Evolutionary conservation across 2,329 filamentous ascomycete genomes (phyloP).

Genomic region (Paraphaeosphaeria sporulosa): DNA sequence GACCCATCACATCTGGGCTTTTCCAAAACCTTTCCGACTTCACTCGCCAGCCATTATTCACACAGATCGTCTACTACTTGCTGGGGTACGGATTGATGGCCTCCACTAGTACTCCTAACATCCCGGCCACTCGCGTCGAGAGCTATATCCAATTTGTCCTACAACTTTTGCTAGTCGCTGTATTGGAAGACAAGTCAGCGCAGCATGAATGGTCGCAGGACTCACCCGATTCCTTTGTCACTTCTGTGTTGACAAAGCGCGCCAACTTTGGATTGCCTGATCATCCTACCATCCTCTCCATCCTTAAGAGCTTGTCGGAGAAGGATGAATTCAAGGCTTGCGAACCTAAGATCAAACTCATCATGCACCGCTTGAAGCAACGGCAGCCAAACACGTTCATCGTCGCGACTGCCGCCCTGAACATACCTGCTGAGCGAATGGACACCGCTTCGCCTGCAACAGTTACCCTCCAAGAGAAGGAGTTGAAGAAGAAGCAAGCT

Average conservation of each 20-base stretch:
- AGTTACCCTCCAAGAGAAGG: constrained; percentile 69
- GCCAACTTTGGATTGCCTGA: constrained; percentile 55
- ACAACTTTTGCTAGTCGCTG: constrained; percentile 84
- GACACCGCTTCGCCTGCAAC: constrained; percentile 82
- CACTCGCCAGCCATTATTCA: constrained; percentile 84
- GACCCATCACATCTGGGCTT: constrained; percentile 75
- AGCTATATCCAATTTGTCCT: constrained; percentile 90
- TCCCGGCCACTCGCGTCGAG: constrained; percentile 85
- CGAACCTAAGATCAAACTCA: constrained; percentile 82
- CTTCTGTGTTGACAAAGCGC: constrained; percentile 70
- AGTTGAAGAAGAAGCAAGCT: constrained; percentile 89
- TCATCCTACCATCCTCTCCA: constrained; percentile 58
- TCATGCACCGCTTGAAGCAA: constrained; percentile 85
- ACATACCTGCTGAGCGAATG: constrained; percentile 76
- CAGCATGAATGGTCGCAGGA: constrained; percentile 49
- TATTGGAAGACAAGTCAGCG: constrained; percentile 77
- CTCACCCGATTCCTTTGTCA: constrained; percentile 71
- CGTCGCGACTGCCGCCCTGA: constrained; percentile 65
- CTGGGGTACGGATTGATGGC: constrained; percentile 81
- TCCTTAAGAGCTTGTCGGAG: constrained; percentile 61
- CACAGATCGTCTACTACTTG: constrained; percentile 87
- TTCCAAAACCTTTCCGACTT: constrained; percentile 81
- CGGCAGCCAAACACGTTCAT: constrained; percentile 79
- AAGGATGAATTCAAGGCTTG: constrained; percentile 82
- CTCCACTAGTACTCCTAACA: constrained; percentile 71